Conservation (phyloP, 495 filamentous ascomycete genomes). For the Immersiella caudata region DNA sequence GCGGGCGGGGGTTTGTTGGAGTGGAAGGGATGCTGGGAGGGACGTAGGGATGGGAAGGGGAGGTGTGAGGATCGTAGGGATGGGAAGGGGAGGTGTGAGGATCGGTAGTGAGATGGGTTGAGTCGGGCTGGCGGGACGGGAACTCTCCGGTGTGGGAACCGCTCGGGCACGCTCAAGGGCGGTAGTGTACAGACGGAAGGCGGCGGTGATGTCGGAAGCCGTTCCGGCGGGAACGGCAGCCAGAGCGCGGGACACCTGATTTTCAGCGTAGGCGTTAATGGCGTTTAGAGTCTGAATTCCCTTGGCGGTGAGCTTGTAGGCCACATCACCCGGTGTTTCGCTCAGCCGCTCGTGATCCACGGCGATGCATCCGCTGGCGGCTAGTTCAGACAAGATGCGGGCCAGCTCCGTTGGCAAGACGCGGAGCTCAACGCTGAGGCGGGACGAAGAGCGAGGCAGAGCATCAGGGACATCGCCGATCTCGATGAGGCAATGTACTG, state of each 20-base stretch:
- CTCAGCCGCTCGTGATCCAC: not conserved
- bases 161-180: conserved; percentile 24
- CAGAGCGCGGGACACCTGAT: conserved; percentile 28
- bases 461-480: conserved; percentile 23
- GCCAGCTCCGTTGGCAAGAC: conserved; percentile 18
- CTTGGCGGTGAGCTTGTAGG: conserved; percentile 21
- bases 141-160: not conserved
- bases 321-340: not conserved
- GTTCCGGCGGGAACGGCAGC: conserved; percentile 16
- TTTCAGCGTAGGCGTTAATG: conserved; percentile 27
- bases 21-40: not conserved
- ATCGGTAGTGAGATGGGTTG: not conserved
- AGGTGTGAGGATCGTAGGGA: not conserved
- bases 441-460: not conserved
- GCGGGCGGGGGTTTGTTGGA: not conserved
- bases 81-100: not conserved
- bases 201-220: conserved; percentile 20
- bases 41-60: not conserved
- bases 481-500: conserved; percentile 35
- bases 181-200: conserved; percentile 29
- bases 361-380: conserved; percentile 12
- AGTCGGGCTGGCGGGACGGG: conserved; percentile 7
- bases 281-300: conserved; percentile 22
- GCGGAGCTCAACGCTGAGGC: conserved; percentile 25
- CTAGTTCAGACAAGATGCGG: conserved; percentile 25